Base-by-base conservation (phyloP, 164 flowering plant genomes). In the Pachysandra terminalis region DNA sequence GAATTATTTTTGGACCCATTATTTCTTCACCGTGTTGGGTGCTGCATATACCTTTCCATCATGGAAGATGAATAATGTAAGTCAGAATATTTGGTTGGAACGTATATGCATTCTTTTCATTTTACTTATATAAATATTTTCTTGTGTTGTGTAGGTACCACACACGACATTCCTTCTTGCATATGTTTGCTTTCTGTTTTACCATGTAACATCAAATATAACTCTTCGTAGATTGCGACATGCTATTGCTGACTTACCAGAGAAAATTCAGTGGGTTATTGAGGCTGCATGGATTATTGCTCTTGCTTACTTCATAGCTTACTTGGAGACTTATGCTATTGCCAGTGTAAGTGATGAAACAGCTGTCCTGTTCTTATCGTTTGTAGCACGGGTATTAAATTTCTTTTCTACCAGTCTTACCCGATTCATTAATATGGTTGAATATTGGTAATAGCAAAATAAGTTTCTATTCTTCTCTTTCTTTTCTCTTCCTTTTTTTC, bases 1-100 rank as follows among this genome's bases (percentile, higher is more conserved):
- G 52, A 95, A 95, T 77, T 92, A 95, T 82, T 95, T 92, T 71
- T 95, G 99, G 98, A 92, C 99, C 53, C 99, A 95, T 73, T 95
- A 95, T 75, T 95, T 95, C 80, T 95, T 95, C 86, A 89, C 87
- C n/a, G 97, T 95, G 52, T 73, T 95, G 81, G 99, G 99, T 62
- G 99, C 99, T 74, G 83, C 99, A 35, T 92, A 95, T 68, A 90
- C 97, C 60, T 95, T 95, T 73, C 99, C 99, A 40, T 95, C 98
- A 32, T 95, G 98, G 97, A 92, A 66, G 80, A 95, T 95, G 99
- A 95, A 95, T 71, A 77, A 92, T 78, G 99, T 95, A 82, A 85
- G 94, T 69, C 22, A 45, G 35, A 26, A 65, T 45, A 45, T 1
- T 45, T 45, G 51, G 51, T 45, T 76, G 53, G 25, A 19, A 9